These are phyloP conservation scores for Malassezia arunalokei DNA, from an alignment of 1,284 basidiomycete species.

Conservation along the genomic window DNA sequence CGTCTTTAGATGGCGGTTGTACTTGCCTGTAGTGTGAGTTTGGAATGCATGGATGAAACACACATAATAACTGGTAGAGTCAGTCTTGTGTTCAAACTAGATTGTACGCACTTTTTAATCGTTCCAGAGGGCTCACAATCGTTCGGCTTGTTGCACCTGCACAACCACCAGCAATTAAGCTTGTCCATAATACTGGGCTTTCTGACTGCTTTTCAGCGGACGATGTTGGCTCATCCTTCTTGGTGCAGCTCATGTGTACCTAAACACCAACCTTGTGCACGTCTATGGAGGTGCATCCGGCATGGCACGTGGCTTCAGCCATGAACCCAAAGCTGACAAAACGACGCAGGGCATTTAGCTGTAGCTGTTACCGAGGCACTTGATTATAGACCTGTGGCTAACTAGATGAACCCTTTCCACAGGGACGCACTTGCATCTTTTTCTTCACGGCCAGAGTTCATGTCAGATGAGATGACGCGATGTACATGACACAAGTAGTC, in stretches of 20 bases:
- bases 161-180: conserved; percentile 60
- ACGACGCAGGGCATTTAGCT: too few species aligned
- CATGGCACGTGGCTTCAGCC: too few species aligned
- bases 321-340: too few species aligned
- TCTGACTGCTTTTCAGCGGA: conserved; percentile 11
- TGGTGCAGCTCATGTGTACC: neutral
- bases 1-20: conserved; percentile 21
- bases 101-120: conserved; percentile 58
- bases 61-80: conserved; percentile 61
- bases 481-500: conserved; percentile 45
- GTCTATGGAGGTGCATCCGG: too few species aligned
- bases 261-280: too few species aligned
- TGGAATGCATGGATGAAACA: conserved; percentile 36
- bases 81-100: neutral
- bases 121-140: conserved; percentile 77
- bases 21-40: conserved; percentile 22
- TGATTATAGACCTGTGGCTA: neutral
- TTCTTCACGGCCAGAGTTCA: conserved; percentile 26
- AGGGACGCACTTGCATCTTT: conserved; percentile 6
- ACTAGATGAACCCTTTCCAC: conserved; percentile 15
- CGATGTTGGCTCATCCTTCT: conserved; percentile 7
- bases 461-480: conserved; percentile 38
- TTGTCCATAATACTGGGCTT: conserved; percentile 11
- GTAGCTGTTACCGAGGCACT: too few species aligned
- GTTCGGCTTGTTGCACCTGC: conserved; percentile 60